These are phyloP conservation scores for Chaetomium olivaceum DNA, from an alignment of 2,329 filamentous ascomycete genomes.

Conservation along the genomic window DNA sequence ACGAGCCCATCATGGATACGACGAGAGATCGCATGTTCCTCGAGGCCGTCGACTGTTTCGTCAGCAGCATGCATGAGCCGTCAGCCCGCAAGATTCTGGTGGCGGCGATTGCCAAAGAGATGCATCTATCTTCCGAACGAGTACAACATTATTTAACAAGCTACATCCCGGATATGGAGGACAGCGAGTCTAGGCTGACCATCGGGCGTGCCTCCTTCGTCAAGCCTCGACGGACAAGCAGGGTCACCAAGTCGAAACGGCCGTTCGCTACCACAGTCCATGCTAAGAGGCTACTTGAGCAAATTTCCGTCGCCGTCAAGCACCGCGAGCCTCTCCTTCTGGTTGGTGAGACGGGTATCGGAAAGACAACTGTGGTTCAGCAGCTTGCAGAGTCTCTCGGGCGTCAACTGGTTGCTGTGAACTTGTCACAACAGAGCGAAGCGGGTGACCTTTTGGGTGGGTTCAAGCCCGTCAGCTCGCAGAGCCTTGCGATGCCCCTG, in stretches of 20 bases:
- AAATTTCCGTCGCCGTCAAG: conserved; percentile 79
- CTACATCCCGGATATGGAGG: conserved; percentile 70
- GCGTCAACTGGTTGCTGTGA: conserved; percentile 87
- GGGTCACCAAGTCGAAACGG: conserved; percentile 54
- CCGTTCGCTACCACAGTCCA: conserved; percentile 89
- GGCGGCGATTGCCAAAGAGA: conserved; percentile 75
- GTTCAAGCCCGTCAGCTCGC: conserved; percentile 92
- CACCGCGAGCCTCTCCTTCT: conserved; percentile 87
- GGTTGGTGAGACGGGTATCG: conserved; percentile 98
- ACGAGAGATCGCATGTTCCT: conserved; percentile 83
- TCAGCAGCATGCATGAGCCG: conserved; percentile 72
- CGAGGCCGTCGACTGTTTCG: conserved; percentile 91
- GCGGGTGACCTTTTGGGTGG: conserved; percentile 93
- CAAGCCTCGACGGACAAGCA: conserved; percentile 56
- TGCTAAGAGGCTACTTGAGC: conserved; percentile 81
- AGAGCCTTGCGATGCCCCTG: conserved; percentile 82
- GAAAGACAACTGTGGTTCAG: conserved; percentile 95
- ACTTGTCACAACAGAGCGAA: conserved; percentile 96
- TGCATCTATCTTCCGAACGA: conserved; percentile 81
- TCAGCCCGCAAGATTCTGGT: conserved; percentile 62
- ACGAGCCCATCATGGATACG: conserved; percentile 71
- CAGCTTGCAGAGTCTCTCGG: conserved; percentile 83
- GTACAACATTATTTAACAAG: conserved; percentile 74
- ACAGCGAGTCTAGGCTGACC: conserved; percentile 57
- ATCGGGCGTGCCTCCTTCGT: conserved; percentile 68